Base-by-base conservation (phyloP, 176 grass and related monocot species). In the Eragrostis curvula region DNA sequence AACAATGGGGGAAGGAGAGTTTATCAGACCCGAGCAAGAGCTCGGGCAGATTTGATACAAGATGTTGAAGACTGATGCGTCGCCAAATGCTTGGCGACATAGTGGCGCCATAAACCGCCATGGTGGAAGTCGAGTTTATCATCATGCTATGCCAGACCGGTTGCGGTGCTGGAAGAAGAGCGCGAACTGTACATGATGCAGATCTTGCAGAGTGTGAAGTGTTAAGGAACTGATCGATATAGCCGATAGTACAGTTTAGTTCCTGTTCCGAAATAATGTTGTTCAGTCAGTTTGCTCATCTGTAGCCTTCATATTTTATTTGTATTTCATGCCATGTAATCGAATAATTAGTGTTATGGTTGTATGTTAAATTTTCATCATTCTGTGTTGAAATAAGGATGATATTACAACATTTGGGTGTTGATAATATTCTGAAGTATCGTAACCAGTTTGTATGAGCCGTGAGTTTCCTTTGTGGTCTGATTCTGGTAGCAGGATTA, bases 21-120 rank as follows among this genome's bases (percentile, higher is more conserved):
- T 57, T 89, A 85, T 49, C 83, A 85, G 71, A 85, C 87, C 57
- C 83, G 84, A 17, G 83, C 87, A 20, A 77, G 87, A 63, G 71
- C 73, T n/a, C 82, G 83, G n/a, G 87, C 87, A 9, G 83, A 85
- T 57, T 46, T 74, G 40, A 77, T 18, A 27, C 68, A 74, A 17
- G 83, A 89, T 46, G 2, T 65, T 27, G 83, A 85, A 56, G 82
- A 81, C 61, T 89, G 67, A 81, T 18, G 83, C 2, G 78, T 77
- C 56, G 47, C 77, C 47, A 41, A 40, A 48, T 41, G 20, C 17
- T 71, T 65, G 83, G 77, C 28, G 56, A 71, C 87, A 85, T 85
- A 66, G 65, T 48, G 47, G 55, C 11, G 29, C 48, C 71, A 81
- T 65, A 63, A 39, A 68, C 14, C 70, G 48, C 47, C 13, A 12